Evolutionary conservation across 225 moss, liverwort and hornwort species (phyloP).

Genomic region (Ulota crispa): DNA sequence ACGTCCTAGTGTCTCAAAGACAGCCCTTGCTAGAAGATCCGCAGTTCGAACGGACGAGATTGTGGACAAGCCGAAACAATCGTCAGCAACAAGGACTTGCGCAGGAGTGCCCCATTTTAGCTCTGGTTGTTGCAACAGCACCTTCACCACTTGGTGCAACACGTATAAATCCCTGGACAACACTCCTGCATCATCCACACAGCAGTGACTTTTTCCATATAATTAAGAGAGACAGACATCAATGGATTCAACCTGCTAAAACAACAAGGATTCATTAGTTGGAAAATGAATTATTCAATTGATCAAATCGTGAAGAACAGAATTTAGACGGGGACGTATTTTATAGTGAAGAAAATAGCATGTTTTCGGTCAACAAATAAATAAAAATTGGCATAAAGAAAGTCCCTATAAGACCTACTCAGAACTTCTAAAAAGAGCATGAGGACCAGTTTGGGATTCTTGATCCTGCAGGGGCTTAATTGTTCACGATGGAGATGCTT

Average conservation of each 20-base stretch:
- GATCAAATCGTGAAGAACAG: neutral
- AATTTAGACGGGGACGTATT: neutral
- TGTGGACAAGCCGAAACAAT: slow-evolving; percentile 75
- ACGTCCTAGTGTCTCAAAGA: slow-evolving; percentile 75
- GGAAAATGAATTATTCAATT: neutral
- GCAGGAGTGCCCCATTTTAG: slow-evolving; percentile 58
- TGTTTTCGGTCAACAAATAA: neutral
- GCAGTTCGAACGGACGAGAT: slow-evolving; percentile 72
- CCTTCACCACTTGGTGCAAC: slow-evolving; percentile 64
- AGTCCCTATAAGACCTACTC: neutral
- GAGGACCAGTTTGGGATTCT: neutral
- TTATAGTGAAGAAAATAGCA: neutral
- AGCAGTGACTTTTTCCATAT: neutral
- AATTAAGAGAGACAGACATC: neutral
- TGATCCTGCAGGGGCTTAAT: neutral
- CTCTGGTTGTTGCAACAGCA: slow-evolving; percentile 66
- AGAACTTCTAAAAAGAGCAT: neutral
- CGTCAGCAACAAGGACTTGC: slow-evolving; percentile 77
- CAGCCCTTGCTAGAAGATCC: slow-evolving; percentile 69
- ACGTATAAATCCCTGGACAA: slow-evolving; percentile 62
- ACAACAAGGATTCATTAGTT: neutral
- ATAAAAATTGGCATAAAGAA: neutral
- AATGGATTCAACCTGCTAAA: neutral
- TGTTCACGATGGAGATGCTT: slow-evolving; percentile 17
- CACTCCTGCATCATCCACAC: slow-evolving; percentile 52